These are phyloP conservation scores for Neurospora sp. DNA, from an alignment of 495 filamentous ascomycete species.

Conservation along the genomic window DNA sequence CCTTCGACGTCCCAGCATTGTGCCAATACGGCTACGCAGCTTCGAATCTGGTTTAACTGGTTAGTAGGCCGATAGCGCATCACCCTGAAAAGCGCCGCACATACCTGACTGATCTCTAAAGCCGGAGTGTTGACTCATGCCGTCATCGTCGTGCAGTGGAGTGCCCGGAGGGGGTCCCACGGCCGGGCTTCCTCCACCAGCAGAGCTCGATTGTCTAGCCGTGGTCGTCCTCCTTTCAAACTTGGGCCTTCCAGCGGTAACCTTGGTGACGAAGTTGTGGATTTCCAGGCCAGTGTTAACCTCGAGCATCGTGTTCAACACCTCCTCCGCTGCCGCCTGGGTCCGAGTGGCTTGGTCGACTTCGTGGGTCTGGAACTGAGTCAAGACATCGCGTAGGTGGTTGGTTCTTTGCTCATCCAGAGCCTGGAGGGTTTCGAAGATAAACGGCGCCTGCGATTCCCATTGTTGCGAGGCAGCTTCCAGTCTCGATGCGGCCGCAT, in stretches of 20 bases:
- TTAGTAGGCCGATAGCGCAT: background rate
- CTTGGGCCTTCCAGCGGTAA: slow-evolving; percentile 38
- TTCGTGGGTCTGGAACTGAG: slow-evolving; percentile 87
- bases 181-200: slow-evolving; percentile 19
- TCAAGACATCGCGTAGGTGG: slow-evolving; percentile 84
- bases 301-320: slow-evolving; percentile 76
- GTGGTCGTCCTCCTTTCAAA: slow-evolving; percentile 31
- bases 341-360: slow-evolving; percentile 75
- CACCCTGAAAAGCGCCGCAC: background rate
- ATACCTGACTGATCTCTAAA: slow-evolving; percentile 39
- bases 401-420: slow-evolving; percentile 84
- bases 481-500: slow-evolving; percentile 60
- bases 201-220: slow-evolving; percentile 29
- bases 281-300: slow-evolving; percentile 85
- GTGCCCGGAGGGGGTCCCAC: slow-evolving; percentile 17
- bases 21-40: slow-evolving; percentile 59
- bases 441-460: slow-evolving; percentile 91
- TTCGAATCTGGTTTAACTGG: slow-evolving; percentile 28
- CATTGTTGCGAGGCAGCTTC: slow-evolving; percentile 75
- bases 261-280: slow-evolving; percentile 60
- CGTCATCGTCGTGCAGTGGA: slow-evolving; percentile 39
- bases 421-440: slow-evolving; percentile 89
- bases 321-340: slow-evolving; percentile 66
- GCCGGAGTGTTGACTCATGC: slow-evolving; percentile 52
- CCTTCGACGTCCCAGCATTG: slow-evolving; percentile 62